Percentiles rank a stretch among this genome's conserved stretches.
Evolutionary conservation across 768 basidiomycete genomes (phyloP).

Genomic region (Fomitopsis pulvina): DNA sequence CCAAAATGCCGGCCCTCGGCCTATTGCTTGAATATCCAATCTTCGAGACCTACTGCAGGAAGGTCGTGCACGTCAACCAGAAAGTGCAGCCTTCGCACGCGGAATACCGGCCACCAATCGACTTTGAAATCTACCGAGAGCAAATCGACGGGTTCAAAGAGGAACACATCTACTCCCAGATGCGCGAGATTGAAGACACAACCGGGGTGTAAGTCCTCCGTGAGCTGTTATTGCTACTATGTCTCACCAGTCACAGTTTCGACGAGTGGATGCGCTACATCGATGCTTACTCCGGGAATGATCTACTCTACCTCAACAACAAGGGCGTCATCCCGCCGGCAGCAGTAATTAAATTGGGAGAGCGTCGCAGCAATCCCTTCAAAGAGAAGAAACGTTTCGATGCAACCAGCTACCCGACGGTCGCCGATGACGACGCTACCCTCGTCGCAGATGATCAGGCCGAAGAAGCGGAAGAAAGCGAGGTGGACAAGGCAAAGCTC

Average conservation of each 20-base stretch:
- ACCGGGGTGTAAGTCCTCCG: constrained; percentile 57
- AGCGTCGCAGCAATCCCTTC: constrained; percentile 54
- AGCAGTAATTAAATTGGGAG: constrained; percentile 59
- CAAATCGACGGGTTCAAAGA: constrained; percentile 80
- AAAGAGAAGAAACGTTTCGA: constrained; percentile 65
- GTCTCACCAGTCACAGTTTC: constrained; percentile 43
- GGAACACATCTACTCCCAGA: constrained; percentile 76
- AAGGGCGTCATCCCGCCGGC: constrained; percentile 69
- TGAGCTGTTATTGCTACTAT: background rate
- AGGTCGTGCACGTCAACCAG: constrained; percentile 42
- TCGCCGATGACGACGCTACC: constrained; percentile 9
- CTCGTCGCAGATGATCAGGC: constrained; percentile 28
- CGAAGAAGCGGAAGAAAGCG: constrained; percentile 38
- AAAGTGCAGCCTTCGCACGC: constrained; percentile 45
- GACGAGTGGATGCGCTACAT: constrained; percentile 79
- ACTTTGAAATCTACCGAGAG: constrained; percentile 61
- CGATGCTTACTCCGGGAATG: constrained; percentile 70
- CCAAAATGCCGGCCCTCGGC: constrained; percentile 94
- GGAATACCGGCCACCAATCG: constrained; percentile 65
- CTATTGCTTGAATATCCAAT: constrained; percentile 85
- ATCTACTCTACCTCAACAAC: constrained; percentile 72
- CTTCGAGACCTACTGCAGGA: constrained; percentile 70
- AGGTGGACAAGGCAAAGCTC: constrained; percentile 27
- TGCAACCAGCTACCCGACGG: constrained; percentile 34
- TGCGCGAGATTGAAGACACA: constrained; percentile 79